A percentile compares a stretch with the other conserved stretches of the same genome.
phyloP scores from a whole-genome alignment of 2,329 filamentous ascomycete genomes.

The Zasmidium angulare region DNA sequence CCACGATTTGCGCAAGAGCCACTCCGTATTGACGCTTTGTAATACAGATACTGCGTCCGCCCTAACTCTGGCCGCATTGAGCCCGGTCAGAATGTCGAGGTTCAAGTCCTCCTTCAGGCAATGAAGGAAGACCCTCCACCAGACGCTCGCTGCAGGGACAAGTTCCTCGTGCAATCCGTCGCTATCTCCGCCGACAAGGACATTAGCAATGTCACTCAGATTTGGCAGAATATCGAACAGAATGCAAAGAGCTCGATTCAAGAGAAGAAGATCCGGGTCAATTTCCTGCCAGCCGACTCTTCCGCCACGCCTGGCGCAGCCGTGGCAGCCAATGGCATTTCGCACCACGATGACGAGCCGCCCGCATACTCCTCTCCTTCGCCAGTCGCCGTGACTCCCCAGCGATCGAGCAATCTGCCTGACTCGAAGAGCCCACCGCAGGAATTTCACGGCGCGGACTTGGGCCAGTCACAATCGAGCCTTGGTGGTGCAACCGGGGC shows the following conservation, averaged over 20 bases:
- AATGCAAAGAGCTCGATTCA: slow-evolving; percentile 74
- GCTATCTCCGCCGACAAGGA: slow-evolving; percentile 81
- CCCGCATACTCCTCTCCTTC: slow-evolving; percentile 59
- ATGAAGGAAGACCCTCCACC: slow-evolving; percentile 92
- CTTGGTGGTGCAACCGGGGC: slow-evolving; percentile 40
- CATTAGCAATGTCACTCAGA: slow-evolving; percentile 73
- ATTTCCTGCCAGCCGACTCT: slow-evolving; percentile 70
- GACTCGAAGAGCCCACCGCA: slow-evolving; percentile 44
- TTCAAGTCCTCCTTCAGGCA: slow-evolving; percentile 94
- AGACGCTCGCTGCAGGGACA: slow-evolving; percentile 91
- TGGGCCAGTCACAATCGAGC: slow-evolving; percentile 35
- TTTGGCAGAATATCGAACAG: slow-evolving; percentile 75
- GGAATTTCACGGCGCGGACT: slow-evolving; percentile 8
- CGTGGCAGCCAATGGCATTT: slow-evolving; percentile 28
- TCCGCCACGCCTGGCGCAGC: slow-evolving; percentile 29
- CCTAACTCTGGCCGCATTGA: slow-evolving; percentile 97
- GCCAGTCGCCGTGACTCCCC: slow-evolving; percentile 49
- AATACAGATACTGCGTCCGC: slow-evolving; percentile 85
- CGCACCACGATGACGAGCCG: slow-evolving; percentile 42
- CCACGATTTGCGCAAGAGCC: not conserved
- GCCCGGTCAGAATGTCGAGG: slow-evolving; percentile 83
- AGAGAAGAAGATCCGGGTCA: slow-evolving; percentile 94
- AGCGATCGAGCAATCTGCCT: slow-evolving; percentile 32
- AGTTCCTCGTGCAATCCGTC: slow-evolving; percentile 94
- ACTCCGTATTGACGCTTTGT: slow-evolving; percentile 4